These are phyloP conservation scores for Xylaria sp. DNA, from an alignment of 2,329 filamentous ascomycete genomes.

Conservation along the genomic window DNA sequence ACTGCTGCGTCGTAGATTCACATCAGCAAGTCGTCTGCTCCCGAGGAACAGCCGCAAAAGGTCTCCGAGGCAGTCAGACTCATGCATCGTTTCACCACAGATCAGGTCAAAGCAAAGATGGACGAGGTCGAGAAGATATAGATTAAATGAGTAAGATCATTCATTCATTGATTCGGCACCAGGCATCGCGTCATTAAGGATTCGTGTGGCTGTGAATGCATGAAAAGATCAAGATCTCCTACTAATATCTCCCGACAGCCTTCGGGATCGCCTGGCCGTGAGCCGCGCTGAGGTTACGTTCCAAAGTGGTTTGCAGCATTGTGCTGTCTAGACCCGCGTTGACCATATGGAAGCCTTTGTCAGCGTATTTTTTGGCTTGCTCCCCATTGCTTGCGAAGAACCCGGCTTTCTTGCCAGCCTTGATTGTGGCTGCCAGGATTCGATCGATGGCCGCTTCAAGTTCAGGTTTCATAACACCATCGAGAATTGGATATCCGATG, in stretches of 20 bases:
- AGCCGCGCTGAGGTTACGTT: constrained; percentile 43
- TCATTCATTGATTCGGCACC: neutral
- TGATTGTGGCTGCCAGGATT: constrained; percentile 51
- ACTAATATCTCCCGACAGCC: constrained; percentile 39
- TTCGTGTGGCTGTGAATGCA: neutral
- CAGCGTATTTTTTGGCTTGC: constrained; percentile 49
- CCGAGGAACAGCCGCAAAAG: constrained; percentile 48
- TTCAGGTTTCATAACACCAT: constrained; percentile 53
- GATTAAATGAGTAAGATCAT: neutral
- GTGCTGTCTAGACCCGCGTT: constrained; percentile 50
- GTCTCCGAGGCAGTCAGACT: constrained; percentile 61
- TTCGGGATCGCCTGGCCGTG: constrained; percentile 36
- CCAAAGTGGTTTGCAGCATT: constrained; percentile 34
- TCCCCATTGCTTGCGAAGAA: constrained; percentile 54
- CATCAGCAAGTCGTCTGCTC: constrained; percentile 52
- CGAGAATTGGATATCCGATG: constrained; percentile 56
- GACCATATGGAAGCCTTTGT: constrained; percentile 58
- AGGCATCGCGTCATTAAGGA: neutral
- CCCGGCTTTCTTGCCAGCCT: constrained; percentile 61
- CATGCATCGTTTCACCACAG: constrained; percentile 70
- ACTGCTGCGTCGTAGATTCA: constrained; percentile 43
- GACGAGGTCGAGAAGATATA: constrained; percentile 44
- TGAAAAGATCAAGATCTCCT: neutral
- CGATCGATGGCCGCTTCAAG: constrained; percentile 55
- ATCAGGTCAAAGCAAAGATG: constrained; percentile 65